Evolutionary conservation across 2,329 filamentous ascomycete genomes (phyloP).

Genomic region (Thyridium curvatum): DNA sequence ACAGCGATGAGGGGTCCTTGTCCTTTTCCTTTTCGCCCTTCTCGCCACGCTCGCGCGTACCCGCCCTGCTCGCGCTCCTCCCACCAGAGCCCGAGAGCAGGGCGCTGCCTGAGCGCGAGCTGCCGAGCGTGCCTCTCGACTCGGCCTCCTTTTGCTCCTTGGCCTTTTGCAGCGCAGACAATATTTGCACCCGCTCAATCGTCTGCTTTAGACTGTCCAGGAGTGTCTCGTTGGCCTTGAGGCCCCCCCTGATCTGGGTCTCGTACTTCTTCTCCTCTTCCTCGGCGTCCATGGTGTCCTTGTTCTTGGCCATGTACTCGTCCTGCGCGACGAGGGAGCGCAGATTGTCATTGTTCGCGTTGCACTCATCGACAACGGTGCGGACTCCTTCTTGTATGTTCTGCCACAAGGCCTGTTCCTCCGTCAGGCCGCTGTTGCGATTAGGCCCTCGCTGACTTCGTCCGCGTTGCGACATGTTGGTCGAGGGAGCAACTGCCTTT

Average conservation of each 20-base stretch:
- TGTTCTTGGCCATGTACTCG: slow-evolving; percentile 27
- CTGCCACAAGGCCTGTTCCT: slow-evolving; percentile 34
- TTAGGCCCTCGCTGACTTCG: slow-evolving; percentile 21
- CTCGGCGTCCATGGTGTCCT: slow-evolving; percentile 21
- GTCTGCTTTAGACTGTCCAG: slow-evolving; percentile 25
- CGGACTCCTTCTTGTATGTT: slow-evolving; percentile 29
- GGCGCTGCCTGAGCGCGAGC: slow-evolving; percentile 11
- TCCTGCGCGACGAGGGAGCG: slow-evolving; percentile 31
- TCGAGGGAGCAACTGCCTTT: not conserved
- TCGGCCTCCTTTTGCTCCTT: slow-evolving; percentile 29
- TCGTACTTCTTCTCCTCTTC: slow-evolving; percentile 18
- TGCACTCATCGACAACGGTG: slow-evolving; percentile 26
- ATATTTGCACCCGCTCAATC: slow-evolving; percentile 29
- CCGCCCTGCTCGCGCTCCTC: slow-evolving; percentile 13
- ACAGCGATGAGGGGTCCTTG: slow-evolving; percentile 22
- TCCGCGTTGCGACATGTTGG: slow-evolving; percentile 15
- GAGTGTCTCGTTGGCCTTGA: slow-evolving; percentile 23
- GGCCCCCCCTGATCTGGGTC: slow-evolving; percentile 16
- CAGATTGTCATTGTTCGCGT: slow-evolving; percentile 31
- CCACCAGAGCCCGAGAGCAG: slow-evolving; percentile 7
- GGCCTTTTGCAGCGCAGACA: slow-evolving; percentile 31
- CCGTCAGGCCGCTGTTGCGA: slow-evolving; percentile 34
- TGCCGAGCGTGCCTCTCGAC: slow-evolving; percentile 14
- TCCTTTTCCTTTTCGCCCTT: slow-evolving; percentile 6
- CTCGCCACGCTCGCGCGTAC: slow-evolving; percentile 5